These are phyloP conservation scores for Penicillium pancosmium DNA, from an alignment of 495 filamentous ascomycete species.

Conservation along the genomic window DNA sequence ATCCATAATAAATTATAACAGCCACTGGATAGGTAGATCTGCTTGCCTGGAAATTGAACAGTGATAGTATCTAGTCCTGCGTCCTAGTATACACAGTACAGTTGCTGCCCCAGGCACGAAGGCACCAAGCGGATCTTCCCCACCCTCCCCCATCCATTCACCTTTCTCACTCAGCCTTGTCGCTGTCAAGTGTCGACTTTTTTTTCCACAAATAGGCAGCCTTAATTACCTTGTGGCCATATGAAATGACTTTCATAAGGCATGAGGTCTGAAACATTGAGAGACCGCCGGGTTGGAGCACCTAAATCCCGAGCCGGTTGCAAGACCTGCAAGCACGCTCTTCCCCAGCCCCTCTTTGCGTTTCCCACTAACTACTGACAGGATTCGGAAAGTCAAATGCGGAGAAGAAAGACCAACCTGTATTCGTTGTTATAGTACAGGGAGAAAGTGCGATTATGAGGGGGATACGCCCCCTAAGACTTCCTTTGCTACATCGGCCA, in stretches of 20 bases:
- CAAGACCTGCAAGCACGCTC: slow-evolving; percentile 32
- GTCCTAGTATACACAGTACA: no score
- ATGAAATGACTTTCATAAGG: not conserved
- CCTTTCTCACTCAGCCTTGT: not conserved
- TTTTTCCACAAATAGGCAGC: not conserved
- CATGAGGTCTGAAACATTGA: not conserved
- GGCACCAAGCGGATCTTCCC: not conserved
- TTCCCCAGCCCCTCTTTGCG: not conserved
- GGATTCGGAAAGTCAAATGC: slow-evolving; percentile 67
- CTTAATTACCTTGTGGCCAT: not conserved
- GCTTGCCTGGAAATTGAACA: no score
- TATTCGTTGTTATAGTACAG: slow-evolving; percentile 55
- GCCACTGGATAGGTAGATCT: no score
- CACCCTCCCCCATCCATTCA: not conserved
- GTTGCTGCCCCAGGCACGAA: not conserved
- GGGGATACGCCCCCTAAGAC: not conserved
- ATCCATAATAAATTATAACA: no score
- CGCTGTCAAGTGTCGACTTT: not conserved
- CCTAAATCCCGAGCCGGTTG: slow-evolving; percentile 28
- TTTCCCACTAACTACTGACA: slow-evolving; percentile 21
- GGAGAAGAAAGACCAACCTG: slow-evolving; percentile 64
- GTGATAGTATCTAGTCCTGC: no score
- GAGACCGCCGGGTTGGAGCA: slow-evolving; percentile 18
- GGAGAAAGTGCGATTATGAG: slow-evolving; percentile 47
- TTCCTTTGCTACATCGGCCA: not conserved